phyloP scores from a whole-genome alignment of 768 basidiomycete species.

The Russula sp. region DNA sequence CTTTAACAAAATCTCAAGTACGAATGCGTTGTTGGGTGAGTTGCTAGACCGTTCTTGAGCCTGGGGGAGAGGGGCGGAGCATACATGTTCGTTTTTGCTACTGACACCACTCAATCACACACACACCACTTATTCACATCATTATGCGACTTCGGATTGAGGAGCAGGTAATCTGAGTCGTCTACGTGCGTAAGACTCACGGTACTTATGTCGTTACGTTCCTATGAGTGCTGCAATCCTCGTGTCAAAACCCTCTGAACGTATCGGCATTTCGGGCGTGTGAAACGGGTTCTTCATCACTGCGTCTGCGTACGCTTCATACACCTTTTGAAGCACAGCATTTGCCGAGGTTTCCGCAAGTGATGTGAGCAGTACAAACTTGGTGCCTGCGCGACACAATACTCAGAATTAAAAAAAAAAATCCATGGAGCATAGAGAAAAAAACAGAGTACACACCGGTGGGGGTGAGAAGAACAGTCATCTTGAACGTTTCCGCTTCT shows the following conservation, averaged over 20 bases:
- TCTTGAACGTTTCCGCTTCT: slow-evolving; percentile 92
- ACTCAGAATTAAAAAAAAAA: neutral
- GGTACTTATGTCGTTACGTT: slow-evolving; percentile 7
- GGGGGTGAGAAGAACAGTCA: slow-evolving; percentile 81
- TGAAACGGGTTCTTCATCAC: slow-evolving; percentile 99
- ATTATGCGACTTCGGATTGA: neutral
- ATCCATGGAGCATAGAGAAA: neutral
- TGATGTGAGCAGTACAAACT: slow-evolving; percentile 90
- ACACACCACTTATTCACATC: neutral
- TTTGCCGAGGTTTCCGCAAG: slow-evolving; percentile 65
- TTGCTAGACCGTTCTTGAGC: slow-evolving; percentile 1
- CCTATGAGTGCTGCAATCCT: slow-evolving; percentile 51
- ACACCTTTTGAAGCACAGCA: slow-evolving; percentile 70
- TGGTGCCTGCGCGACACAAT: slow-evolving; percentile 57
- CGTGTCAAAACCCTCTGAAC: slow-evolving; percentile 81
- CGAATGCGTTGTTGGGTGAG: neutral
- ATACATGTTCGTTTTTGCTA: slow-evolving; percentile 2
- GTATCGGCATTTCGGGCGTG: slow-evolving; percentile 98
- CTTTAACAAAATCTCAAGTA: slow-evolving; percentile 11
- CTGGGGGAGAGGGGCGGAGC: neutral
- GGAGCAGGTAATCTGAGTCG: neutral
- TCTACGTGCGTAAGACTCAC: neutral
- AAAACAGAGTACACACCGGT: slow-evolving; percentile 54
- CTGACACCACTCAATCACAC: slow-evolving; percentile 8
- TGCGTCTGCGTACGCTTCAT: slow-evolving; percentile 89